Percentiles rank a stretch among this genome's conserved stretches.
phyloP scores from a whole-genome alignment of 495 filamentous ascomycete species.

The Talaromyces adpressus region DNA sequence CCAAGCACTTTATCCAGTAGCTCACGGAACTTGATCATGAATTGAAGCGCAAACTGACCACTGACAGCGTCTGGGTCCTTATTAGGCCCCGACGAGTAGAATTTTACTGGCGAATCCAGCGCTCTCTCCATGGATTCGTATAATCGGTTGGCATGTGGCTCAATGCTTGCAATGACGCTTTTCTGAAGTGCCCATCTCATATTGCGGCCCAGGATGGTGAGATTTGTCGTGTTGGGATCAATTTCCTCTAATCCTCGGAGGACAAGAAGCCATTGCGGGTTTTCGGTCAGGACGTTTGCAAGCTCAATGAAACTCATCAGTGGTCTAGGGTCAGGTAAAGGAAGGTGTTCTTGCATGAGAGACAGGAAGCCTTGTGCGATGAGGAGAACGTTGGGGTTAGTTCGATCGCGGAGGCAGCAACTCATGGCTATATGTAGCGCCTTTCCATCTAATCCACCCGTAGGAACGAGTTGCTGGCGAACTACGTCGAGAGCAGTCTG shows the following conservation, averaged over 20 bases:
- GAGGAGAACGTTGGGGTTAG: constrained; percentile 54
- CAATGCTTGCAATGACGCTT: constrained; percentile 17
- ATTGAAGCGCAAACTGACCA: constrained; percentile 15
- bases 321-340: constrained; percentile 29
- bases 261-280: constrained; percentile 25
- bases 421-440: constrained; percentile 67
- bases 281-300: constrained; percentile 16
- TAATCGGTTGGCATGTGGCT: constrained; percentile 23
- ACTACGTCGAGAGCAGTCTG: constrained; percentile 46
- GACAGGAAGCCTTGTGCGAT: constrained; percentile 51
- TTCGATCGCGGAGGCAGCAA: constrained; percentile 60
- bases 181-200: constrained; percentile 22
- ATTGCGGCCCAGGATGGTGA: constrained; percentile 19
- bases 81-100: background rate
- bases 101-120: background rate
- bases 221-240: constrained; percentile 5
- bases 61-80: constrained; percentile 6
- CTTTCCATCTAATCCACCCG: constrained; percentile 29
- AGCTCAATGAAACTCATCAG: constrained; percentile 24
- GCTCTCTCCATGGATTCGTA: constrained; percentile 20
- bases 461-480: constrained; percentile 34
- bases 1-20: constrained; percentile 26
- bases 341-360: constrained; percentile 39
- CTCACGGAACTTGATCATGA: constrained; percentile 19
- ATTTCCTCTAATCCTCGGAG: constrained; percentile 20